Evolutionary conservation across 305 asterid species (phyloP), one percentile per base, ranked within the genome.

Genomic region (Vinca major): DNA sequence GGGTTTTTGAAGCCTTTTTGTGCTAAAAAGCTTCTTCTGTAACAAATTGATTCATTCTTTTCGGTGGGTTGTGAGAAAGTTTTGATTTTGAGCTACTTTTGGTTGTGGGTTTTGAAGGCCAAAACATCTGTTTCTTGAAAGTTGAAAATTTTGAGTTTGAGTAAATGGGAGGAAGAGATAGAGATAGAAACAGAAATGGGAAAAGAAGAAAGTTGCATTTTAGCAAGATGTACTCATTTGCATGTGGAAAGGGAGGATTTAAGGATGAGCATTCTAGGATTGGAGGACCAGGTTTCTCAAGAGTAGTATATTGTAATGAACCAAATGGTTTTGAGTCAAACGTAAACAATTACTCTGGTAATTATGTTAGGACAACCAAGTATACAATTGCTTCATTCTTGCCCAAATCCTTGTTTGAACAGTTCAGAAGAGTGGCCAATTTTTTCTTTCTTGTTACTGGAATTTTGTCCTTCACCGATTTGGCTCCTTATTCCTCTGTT

Each of bases 361-460:
- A 92, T 73, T 92, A 92, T 88, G 98, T 92, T 12, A 85, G 84
- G 52, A 80, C 85, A 16, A 86, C 98, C 0, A 92, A 92, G 80
- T 92, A 92, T 62, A 92, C 96, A 9, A 70, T 88, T 75, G 89
- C 92, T 63, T 81, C 95, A 67, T 92, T 92, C 83, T 71, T 91
- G 74, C 98, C 98, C 0, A 91, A 91, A 65, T 75, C 96, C 56
- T 81, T 91, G 79, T 91, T 89, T 80, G 96, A 89, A 82, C 96
- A 91, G 92, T 91, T 91, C 68, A 86, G 98, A 63, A 91, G 98
- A 72, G 95, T 89, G 70, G 98, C 98, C 58, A 92, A 92, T 65
- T 89, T 92, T 62, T 92, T 77, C 81, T 92, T 92, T 72, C 88
- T 92, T 70, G 96, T 92, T 19, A 80, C 74, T 66, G 98, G 88